These are phyloP conservation scores for Aureobasidium subglaciale DNA, from an alignment of 2,329 filamentous ascomycete species.

Conservation along the genomic window DNA sequence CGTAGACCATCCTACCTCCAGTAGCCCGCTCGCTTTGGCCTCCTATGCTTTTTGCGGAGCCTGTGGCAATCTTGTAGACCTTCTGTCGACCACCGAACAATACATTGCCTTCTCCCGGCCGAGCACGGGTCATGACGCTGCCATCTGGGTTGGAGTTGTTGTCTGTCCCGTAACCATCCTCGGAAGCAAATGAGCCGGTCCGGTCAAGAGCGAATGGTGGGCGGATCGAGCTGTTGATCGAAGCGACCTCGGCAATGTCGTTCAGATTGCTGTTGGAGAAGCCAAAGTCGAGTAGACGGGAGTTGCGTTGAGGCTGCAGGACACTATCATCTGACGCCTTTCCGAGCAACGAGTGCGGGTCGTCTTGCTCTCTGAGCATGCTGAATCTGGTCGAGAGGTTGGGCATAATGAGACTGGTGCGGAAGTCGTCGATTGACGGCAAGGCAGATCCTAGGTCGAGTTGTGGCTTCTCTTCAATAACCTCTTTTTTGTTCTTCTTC, in stretches of 20 bases:
- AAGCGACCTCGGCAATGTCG: slow-evolving; percentile 89
- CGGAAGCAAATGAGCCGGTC: slow-evolving; percentile 58
- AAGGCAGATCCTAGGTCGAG: slow-evolving; percentile 68
- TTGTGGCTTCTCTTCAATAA: slow-evolving; percentile 52
- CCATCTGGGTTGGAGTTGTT: slow-evolving; percentile 53
- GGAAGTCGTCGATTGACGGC: slow-evolving; percentile 80
- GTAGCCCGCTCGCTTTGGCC: slow-evolving; percentile 41
- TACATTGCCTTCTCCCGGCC: slow-evolving; percentile 82
- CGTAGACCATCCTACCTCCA: slow-evolving; percentile 65
- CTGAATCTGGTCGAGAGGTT: slow-evolving; percentile 92
- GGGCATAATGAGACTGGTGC: slow-evolving; percentile 92
- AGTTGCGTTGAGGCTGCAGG: slow-evolving; percentile 72
- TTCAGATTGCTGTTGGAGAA: slow-evolving; percentile 50
- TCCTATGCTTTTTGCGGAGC: slow-evolving; percentile 37
- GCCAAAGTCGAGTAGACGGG: slow-evolving; percentile 67
- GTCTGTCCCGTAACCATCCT: slow-evolving; percentile 56
- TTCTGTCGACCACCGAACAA: slow-evolving; percentile 94
- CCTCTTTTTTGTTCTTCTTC: slow-evolving; percentile 45
- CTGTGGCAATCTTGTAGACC: slow-evolving; percentile 73
- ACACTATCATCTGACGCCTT: slow-evolving; percentile 96
- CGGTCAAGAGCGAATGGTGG: slow-evolving; percentile 53
- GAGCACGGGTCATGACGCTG: slow-evolving; percentile 76
- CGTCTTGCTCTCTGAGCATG: slow-evolving; percentile 92
- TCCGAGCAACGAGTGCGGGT: slow-evolving; percentile 78
- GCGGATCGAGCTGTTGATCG: slow-evolving; percentile 57